Evolutionary conservation across 2,329 filamentous ascomycete genomes (phyloP).

Genomic region (Diaporthe citrichinensis): DNA sequence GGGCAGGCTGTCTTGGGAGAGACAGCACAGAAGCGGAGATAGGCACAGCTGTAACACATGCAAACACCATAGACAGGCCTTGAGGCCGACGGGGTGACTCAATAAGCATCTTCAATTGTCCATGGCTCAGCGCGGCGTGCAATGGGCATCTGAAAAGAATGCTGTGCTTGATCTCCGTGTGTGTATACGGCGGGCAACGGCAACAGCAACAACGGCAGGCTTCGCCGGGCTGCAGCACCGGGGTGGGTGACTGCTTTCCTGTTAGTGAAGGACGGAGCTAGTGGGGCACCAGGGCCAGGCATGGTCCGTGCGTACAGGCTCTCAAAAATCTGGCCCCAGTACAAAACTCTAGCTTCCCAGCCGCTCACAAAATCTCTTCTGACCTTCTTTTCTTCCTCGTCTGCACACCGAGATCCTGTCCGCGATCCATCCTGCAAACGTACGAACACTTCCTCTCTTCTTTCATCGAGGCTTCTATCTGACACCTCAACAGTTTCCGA

Average conservation of each 20-base stretch:
- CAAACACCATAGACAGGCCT: neutral
- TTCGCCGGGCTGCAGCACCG: neutral
- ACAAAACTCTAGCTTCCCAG: conserved; percentile 39
- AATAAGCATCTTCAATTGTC: neutral
- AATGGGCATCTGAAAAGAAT: neutral
- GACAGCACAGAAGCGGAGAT: neutral
- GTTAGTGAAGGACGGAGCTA: conserved; percentile 31
- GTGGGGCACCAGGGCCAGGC: neutral
- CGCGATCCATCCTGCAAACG: conserved; percentile 44
- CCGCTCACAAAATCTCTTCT: conserved; percentile 40
- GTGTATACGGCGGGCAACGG: neutral
- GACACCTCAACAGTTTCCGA: conserved; percentile 39
- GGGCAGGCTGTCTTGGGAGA: neutral
- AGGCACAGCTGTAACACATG: neutral
- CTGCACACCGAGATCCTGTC: conserved; percentile 42
- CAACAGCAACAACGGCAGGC: neutral
- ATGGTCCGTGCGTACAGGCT: conserved; percentile 36
- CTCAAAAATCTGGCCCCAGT: conserved; percentile 38
- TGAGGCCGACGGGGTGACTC: neutral
- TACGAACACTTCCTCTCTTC: conserved; percentile 21
- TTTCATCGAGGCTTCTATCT: conserved; percentile 37
- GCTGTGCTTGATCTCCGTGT: neutral
- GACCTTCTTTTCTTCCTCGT: conserved; percentile 40
- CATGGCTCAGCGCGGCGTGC: neutral
- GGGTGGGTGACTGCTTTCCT: neutral